phyloP scores from a whole-genome alignment of 331 rosid genomes.

The Quercus tomentella region DNA sequence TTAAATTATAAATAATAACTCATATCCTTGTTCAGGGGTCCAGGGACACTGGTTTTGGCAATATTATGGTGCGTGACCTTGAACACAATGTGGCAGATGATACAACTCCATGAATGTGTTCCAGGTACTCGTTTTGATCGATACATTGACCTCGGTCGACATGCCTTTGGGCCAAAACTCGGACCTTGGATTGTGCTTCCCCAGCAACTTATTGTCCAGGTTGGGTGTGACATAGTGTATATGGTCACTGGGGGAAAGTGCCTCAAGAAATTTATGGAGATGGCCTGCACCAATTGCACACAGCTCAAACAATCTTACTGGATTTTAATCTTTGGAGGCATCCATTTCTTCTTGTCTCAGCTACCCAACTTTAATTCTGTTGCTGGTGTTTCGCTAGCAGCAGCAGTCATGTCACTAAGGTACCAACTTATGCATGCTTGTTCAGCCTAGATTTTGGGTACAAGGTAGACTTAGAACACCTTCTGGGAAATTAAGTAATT shows the following conservation, averaged over 20 bases:
- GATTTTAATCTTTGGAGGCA: constrained; percentile 75
- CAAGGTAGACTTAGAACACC: neutral
- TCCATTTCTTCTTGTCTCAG: constrained; percentile 88
- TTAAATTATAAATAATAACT: neutral
- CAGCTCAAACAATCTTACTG: constrained; percentile 70
- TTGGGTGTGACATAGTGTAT: constrained; percentile 83
- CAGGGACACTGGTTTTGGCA: constrained; percentile 57
- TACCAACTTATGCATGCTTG: constrained; percentile 15
- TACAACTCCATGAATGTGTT: constrained; percentile 85
- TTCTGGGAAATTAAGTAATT: neutral
- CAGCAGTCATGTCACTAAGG: constrained; percentile 88
- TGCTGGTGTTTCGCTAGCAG: constrained; percentile 80
- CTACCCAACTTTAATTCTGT: constrained; percentile 94
- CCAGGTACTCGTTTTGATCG: constrained; percentile 81
- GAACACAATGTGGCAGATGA: constrained; percentile 91
- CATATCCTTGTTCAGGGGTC: constrained; percentile 56
- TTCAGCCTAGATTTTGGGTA: neutral
- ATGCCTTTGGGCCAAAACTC: constrained; percentile 74
- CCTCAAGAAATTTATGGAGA: constrained; percentile 71
- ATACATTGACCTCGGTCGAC: constrained; percentile 71
- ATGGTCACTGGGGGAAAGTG: constrained; percentile 91
- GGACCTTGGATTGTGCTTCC: constrained; percentile 89
- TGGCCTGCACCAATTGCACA: constrained; percentile 70
- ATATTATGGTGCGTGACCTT: constrained; percentile 75
- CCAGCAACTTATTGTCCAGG: constrained; percentile 77